Conservation (phyloP, 2,329 filamentous ascomycete genomes). For the Aaosphaeria arxii region DNA sequence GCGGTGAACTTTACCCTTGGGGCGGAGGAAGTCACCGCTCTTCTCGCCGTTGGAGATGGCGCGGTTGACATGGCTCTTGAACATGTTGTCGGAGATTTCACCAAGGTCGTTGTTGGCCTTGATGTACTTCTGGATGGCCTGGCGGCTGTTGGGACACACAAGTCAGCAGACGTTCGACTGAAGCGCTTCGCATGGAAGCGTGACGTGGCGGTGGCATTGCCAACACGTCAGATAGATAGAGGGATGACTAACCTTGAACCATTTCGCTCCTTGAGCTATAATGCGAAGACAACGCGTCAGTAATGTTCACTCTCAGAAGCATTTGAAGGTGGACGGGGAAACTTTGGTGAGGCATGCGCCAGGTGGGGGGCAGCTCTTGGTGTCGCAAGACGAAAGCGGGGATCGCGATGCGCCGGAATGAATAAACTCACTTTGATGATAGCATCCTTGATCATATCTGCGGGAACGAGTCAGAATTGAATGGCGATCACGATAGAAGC, state of each 20-base stretch:
- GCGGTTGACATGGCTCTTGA: slow-evolving; percentile 80
- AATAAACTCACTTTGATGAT: slow-evolving; percentile 66
- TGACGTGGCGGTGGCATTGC: slow-evolving; percentile 23
- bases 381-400: slow-evolving; percentile 33
- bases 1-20: slow-evolving; percentile 69
- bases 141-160: slow-evolving; percentile 51
- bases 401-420: slow-evolving; percentile 47
- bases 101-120: slow-evolving; percentile 66
- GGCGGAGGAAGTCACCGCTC: slow-evolving; percentile 81
- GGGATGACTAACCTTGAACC: slow-evolving; percentile 61
- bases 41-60: slow-evolving; percentile 79
- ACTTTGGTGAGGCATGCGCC: slow-evolving; percentile 12
- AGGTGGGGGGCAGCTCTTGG: slow-evolving; percentile 21
- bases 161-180: slow-evolving; percentile 31
- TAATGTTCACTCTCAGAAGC: slow-evolving; percentile 13
- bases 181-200: slow-evolving; percentile 18
- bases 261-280: slow-evolving; percentile 67
- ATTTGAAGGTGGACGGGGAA: slow-evolving; percentile 7
- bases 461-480: slow-evolving; percentile 50
- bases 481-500: slow-evolving; percentile 49
- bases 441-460: slow-evolving; percentile 73
- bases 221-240: slow-evolving; percentile 17
- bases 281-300: slow-evolving; percentile 48
- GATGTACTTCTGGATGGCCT: slow-evolving; percentile 74
- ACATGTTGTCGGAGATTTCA: slow-evolving; percentile 53